Base-by-base conservation (phyloP, 106 monocot species). In the Dendrobium officinale region DNA sequence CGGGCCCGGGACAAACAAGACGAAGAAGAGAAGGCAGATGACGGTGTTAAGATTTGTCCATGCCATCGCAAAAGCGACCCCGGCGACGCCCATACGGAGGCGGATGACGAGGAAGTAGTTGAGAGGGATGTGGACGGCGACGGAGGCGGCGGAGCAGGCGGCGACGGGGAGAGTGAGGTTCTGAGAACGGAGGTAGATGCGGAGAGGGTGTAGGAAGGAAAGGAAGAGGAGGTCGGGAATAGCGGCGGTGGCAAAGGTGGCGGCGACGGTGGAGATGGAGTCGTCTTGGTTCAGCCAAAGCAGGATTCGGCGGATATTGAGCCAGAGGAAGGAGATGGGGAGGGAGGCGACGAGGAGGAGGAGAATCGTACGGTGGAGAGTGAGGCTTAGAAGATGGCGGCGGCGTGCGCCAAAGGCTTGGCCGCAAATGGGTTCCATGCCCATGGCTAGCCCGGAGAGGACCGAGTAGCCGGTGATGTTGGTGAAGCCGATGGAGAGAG, bases 401-500 rank as follows among this genome's bases (percentile, higher is more conserved):
- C 90, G 92, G 26, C 80, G 79, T 10, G 94, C 96, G 1, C 96
- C 96, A 79, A 90, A 97, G 13, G 96, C 96, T 77, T 97, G 96
- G 47, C 94, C 92, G 83, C 96, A 97, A 73, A 97, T 94, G 86
- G 96, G 96, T 79, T 97, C 96, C 96, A 97, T 94, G 0, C 96
- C 96, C 86, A 97, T 89, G 41, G 96, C 96, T 10, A 97, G 86
- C 4, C 96, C 96, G 19, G 92, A 92, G 26, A 97, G 88, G 42
- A 97, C 94, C 0, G 96, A 97, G 87, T 97, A 97, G 15, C 96
- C 96, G 22, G 96, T 97, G 78, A 97, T 97, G 86, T 94, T 97
- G 22, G 96, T 94, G 83, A 97, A 97, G 48, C 96, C 94, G 61
- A 97, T 88, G 70, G 94, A 64, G 29, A 94, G 92, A 5, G 94